These are phyloP conservation scores for Phlegmacium glaucopus DNA, from an alignment of 768 basidiomycete species.

Conservation along the genomic window DNA sequence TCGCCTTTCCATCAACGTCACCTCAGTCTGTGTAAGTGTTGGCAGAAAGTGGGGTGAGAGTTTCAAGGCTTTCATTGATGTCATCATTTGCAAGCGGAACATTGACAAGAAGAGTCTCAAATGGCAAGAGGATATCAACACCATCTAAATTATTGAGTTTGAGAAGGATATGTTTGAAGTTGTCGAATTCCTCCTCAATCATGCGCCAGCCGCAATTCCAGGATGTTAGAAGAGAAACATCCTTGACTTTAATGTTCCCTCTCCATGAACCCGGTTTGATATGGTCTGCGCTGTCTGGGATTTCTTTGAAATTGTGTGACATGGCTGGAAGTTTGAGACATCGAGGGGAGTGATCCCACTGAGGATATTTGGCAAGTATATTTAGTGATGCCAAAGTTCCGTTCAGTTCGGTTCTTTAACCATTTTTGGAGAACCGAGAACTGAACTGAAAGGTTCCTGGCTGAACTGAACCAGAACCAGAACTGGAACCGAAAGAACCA, in stretches of 20 bases:
- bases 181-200: constrained; percentile 11
- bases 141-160: neutral
- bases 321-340: constrained; percentile 28
- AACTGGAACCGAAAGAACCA: too few relatives aligned
- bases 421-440: too few relatives aligned
- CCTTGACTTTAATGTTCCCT: constrained; percentile 24
- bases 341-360: constrained; percentile 36
- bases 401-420: too few relatives aligned
- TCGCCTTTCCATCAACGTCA: too few relatives aligned
- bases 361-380: constrained; percentile 32
- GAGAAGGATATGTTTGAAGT: neutral
- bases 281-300: constrained; percentile 26
- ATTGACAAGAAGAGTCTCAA: constrained; percentile 10
- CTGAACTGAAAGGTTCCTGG: too few relatives aligned
- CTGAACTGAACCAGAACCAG: too few relatives aligned
- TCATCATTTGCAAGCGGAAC: constrained; percentile 12
- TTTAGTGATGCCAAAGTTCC: too few relatives aligned
- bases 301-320: constrained; percentile 15
- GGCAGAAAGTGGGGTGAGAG: neutral
- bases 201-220: constrained; percentile 26
- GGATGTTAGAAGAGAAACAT: constrained; percentile 24
- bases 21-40: too few relatives aligned
- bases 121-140: constrained; percentile 13
- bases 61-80: constrained; percentile 18
- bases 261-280: constrained; percentile 32